Evolutionary conservation across 495 filamentous ascomycete species (phyloP).

Genomic region (Hypoxylon rickii): DNA sequence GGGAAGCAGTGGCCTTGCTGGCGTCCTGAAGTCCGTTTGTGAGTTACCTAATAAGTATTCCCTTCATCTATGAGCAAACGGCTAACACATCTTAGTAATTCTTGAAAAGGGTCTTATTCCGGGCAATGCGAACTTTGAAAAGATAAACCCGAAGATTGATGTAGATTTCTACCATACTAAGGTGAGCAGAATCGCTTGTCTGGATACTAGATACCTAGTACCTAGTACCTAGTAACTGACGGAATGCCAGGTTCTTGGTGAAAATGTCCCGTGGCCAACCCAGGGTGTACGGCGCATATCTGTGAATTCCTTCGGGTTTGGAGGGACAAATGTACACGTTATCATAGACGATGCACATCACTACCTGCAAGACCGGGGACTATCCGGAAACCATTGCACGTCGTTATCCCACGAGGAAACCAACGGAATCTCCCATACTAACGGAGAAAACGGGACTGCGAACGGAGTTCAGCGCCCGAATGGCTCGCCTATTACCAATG

Average conservation of each 20-base stretch:
- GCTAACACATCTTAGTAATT: conserved; percentile 38
- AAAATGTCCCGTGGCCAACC: conserved; percentile 33
- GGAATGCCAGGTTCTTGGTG: conserved; percentile 29
- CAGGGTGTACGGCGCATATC: conserved; percentile 47
- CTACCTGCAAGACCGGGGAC: conserved; percentile 15
- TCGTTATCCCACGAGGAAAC: too few species aligned
- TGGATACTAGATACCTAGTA: too few species aligned
- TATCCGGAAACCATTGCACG: conserved; percentile 37
- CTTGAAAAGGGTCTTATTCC: conserved; percentile 55
- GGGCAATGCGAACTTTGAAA: conserved; percentile 50
- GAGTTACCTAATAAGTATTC: conserved; percentile 45
- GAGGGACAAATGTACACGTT: conserved; percentile 62
- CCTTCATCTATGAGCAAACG: background rate
- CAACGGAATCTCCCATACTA: too few species aligned
- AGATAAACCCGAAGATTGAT: conserved; percentile 50
- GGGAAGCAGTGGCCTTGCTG: conserved; percentile 54
- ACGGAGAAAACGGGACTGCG: too few species aligned
- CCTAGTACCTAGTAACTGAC: conserved; percentile 10
- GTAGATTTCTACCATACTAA: conserved; percentile 33
- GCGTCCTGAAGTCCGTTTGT: conserved; percentile 57
- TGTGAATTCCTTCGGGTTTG: conserved; percentile 64
- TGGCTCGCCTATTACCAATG: conserved; percentile 1
- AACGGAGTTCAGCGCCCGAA: too few species aligned
- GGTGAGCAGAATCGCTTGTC: conserved; percentile 2
- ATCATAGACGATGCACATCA: conserved; percentile 53